Conservation (phyloP, 352 stramenopile species). For the Lagenidium sp. region DNA sequence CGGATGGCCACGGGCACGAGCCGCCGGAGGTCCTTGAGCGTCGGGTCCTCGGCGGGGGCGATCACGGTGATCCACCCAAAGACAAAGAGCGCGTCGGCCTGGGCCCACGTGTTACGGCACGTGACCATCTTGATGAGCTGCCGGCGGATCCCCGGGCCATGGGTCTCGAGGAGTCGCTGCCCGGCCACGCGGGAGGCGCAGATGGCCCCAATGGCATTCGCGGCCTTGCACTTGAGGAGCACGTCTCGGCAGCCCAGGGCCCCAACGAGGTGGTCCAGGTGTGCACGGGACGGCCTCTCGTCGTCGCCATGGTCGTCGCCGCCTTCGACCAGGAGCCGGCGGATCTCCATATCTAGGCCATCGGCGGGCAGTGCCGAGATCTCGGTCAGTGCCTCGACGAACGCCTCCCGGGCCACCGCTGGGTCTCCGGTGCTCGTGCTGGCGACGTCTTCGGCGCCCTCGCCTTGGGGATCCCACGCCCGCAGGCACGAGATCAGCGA, state of each 20-base stretch:
- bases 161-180: slow-evolving; percentile 39
- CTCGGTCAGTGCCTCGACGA: slow-evolving; percentile 63
- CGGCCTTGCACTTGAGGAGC: slow-evolving; percentile 71
- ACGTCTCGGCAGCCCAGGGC: slow-evolving; percentile 52
- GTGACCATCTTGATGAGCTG: slow-evolving; percentile 49
- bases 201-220: slow-evolving; percentile 59
- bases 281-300: background rate
- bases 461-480: slow-evolving; percentile 12
- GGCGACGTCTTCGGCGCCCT: background rate
- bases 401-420: slow-evolving; percentile 26
- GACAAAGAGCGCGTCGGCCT: slow-evolving; percentile 67
- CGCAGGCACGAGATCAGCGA: slow-evolving; percentile 5
- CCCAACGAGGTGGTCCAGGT: slow-evolving; percentile 26
- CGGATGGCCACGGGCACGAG: slow-evolving; percentile 35
- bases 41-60: slow-evolving; percentile 37
- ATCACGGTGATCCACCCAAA: slow-evolving; percentile 71
- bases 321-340: slow-evolving; percentile 36
- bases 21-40: slow-evolving; percentile 21
- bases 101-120: slow-evolving; percentile 62
- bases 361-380: slow-evolving; percentile 58
- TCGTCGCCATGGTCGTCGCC: background rate
- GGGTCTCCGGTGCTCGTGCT: background rate
- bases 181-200: slow-evolving; percentile 67
- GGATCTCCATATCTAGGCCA: slow-evolving; percentile 65
- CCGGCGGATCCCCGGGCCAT: slow-evolving; percentile 24